A percentile compares a stretch with the other conserved stretches of the same genome.
Conservation (phyloP, 1,139 yeast species). For the Candida sp. region DNA sequence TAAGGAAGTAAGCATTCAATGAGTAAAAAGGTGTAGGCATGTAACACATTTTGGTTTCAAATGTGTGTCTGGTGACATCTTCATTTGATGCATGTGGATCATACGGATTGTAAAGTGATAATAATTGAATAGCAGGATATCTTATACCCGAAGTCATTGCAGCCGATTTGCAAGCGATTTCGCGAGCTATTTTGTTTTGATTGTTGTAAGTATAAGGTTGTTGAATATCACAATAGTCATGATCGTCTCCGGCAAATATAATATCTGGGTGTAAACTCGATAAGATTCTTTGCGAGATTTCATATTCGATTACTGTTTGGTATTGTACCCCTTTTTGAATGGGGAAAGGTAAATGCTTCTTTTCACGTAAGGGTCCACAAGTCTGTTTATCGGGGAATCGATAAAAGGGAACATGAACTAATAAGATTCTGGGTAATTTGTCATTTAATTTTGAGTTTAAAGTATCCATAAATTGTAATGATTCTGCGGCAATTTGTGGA, state of each 20-base stretch:
- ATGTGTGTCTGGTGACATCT: constrained; percentile 9
- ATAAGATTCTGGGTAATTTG: constrained; percentile 59
- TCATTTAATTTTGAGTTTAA: constrained; percentile 19
- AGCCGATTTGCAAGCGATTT: constrained; percentile 82
- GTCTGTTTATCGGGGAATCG: constrained; percentile 25
- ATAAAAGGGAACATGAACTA: constrained; percentile 54
- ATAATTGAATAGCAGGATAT: constrained; percentile 80
- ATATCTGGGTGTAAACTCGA: constrained; percentile 57
- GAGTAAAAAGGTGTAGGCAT: constrained; percentile 69
- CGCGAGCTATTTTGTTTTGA: constrained; percentile 48
- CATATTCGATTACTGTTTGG: constrained; percentile 51
- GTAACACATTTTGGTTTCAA: constrained; percentile 59
- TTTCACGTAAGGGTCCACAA: constrained; percentile 51
- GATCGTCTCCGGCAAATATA: constrained; percentile 92
- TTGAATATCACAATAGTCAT: constrained; percentile 82
- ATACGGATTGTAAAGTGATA: constrained; percentile 61
- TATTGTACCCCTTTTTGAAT: constrained; percentile 63
- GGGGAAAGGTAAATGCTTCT: constrained; percentile 52
- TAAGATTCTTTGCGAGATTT: constrained; percentile 56
- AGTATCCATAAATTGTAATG: constrained; percentile 23
- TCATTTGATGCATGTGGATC: constrained; percentile 7
- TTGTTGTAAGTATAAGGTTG: constrained; percentile 47
- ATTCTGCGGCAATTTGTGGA: constrained; percentile 17
- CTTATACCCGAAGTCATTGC: constrained; percentile 92
- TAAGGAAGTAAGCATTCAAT: constrained; percentile 31